Conservation (phyloP, 768 basidiomycete genomes). For the Russula sp. region DNA sequence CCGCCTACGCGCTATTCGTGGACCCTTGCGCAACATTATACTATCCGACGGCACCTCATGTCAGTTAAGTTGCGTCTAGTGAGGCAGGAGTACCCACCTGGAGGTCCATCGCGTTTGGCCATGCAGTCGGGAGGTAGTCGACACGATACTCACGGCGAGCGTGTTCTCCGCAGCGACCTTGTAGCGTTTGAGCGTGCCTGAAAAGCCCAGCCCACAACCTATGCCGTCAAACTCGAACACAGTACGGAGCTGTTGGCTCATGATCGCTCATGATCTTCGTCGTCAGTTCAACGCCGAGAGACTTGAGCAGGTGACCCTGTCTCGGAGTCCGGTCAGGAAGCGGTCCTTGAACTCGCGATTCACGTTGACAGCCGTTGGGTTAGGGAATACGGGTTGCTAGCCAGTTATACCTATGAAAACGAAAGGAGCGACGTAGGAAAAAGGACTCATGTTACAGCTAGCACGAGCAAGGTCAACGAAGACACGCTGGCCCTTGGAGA, state of each 20-base stretch:
- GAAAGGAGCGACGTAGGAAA: background rate
- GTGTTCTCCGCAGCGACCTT: slow-evolving; percentile 39
- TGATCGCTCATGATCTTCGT: slow-evolving; percentile 40
- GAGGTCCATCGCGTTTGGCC: slow-evolving; percentile 63
- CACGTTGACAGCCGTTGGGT: slow-evolving; percentile 41
- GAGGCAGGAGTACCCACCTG: slow-evolving; percentile 36
- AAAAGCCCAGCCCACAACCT: slow-evolving; percentile 60
- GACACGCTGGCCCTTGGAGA: slow-evolving; percentile 47
- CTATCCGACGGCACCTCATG: background rate
- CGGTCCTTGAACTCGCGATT: slow-evolving; percentile 39
- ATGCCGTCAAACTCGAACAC: slow-evolving; percentile 54
- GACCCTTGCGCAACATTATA: background rate
- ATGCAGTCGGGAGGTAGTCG: slow-evolving; percentile 46
- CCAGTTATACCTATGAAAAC: slow-evolving; percentile 4
- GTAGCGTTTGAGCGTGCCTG: slow-evolving; percentile 59
- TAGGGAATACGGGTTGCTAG: slow-evolving; percentile 48
- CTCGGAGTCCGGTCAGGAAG: slow-evolving; percentile 44
- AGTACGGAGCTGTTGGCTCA: slow-evolving; percentile 57
- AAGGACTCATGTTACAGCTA: slow-evolving; percentile 42
- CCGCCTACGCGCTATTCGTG: background rate
- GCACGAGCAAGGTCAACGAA: slow-evolving; percentile 60
- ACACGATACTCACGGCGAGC: slow-evolving; percentile 49
- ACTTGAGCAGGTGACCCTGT: slow-evolving; percentile 38
- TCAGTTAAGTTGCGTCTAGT: background rate
- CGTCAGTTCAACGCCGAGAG: slow-evolving; percentile 47